These are phyloP conservation scores for Pleurotus giganteus DNA, from an alignment of 768 basidiomycete species.

Conservation along the genomic window DNA sequence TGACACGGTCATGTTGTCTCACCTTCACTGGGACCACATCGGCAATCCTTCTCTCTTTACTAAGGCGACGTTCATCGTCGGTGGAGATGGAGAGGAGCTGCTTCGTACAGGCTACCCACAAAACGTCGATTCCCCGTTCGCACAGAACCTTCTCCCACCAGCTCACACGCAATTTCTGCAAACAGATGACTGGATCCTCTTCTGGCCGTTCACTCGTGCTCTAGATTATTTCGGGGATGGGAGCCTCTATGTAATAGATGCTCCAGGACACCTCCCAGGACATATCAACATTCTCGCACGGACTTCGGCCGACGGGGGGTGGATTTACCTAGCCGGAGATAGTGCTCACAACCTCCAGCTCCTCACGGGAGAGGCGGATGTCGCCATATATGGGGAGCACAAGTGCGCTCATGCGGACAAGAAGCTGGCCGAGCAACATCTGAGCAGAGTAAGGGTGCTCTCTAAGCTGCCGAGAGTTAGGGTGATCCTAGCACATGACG, in stretches of 20 bases:
- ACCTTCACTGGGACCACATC: conserved; percentile 55
- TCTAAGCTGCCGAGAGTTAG: conserved; percentile 34
- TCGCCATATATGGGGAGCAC: conserved; percentile 28
- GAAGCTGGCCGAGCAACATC: conserved; percentile 39
- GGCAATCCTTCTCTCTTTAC: conserved; percentile 47
- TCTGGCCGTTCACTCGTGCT: conserved; percentile 51
- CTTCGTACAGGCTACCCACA: conserved; percentile 41
- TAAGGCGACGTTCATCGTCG: conserved; percentile 46
- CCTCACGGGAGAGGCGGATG: conserved; percentile 40
- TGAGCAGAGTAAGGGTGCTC: conserved; percentile 37
- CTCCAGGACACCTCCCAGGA: conserved; percentile 55
- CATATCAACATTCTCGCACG: conserved; percentile 55
- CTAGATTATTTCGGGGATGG: conserved; percentile 58
- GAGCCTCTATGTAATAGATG: conserved; percentile 55
- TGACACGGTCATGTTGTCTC: conserved; percentile 44
- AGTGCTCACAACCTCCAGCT: conserved; percentile 55
- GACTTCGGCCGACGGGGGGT: conserved; percentile 49
- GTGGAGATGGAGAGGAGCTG: conserved; percentile 33
- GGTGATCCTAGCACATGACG: conserved; percentile 54
- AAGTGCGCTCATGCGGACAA: conserved; percentile 43
- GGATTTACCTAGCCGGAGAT: conserved; percentile 57
- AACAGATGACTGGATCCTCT: conserved; percentile 29
- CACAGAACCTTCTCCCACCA: conserved; percentile 33
- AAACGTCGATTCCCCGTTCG: conserved; percentile 31
- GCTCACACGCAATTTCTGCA: conserved; percentile 35